phyloP scores from a whole-genome alignment of 169 alveolate species.

The Prorocentrum cordatum region DNA sequence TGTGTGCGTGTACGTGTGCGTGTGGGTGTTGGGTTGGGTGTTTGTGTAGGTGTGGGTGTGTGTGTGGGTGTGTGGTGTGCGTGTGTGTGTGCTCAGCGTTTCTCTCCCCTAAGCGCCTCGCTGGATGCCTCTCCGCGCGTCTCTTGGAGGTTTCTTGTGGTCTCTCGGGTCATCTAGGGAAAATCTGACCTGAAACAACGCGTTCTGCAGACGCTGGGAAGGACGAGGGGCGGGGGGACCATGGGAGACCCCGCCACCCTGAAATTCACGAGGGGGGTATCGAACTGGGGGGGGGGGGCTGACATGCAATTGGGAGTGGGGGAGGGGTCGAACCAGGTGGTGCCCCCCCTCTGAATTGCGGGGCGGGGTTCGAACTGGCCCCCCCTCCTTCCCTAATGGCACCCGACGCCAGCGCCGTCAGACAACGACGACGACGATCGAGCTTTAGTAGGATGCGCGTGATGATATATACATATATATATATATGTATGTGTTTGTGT shows the following conservation, averaged over 20 bases:
- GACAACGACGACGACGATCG: too few relatives aligned
- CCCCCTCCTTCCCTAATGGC: background rate
- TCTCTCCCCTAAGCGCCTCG: too few relatives aligned
- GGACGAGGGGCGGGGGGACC: too few relatives aligned
- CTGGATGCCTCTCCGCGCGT: background rate
- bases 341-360: background rate
- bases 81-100: background rate
- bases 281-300: too few relatives aligned
- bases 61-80: background rate
- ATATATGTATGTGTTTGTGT: background rate
- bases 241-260: too few relatives aligned
- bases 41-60: background rate
- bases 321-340: background rate
- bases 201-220: too few relatives aligned
- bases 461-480: background rate
- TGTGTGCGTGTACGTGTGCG: background rate
- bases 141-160: background rate
- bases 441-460: background rate
- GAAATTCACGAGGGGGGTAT: too few relatives aligned
- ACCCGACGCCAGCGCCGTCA: too few relatives aligned
- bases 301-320: too few relatives aligned
- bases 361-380: background rate
- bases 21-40: background rate
- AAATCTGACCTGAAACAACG: too few relatives aligned
- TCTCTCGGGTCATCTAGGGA: background rate